Evolutionary conservation across 768 basidiomycete species (phyloP).

Genomic region (Boletus bicolor): DNA sequence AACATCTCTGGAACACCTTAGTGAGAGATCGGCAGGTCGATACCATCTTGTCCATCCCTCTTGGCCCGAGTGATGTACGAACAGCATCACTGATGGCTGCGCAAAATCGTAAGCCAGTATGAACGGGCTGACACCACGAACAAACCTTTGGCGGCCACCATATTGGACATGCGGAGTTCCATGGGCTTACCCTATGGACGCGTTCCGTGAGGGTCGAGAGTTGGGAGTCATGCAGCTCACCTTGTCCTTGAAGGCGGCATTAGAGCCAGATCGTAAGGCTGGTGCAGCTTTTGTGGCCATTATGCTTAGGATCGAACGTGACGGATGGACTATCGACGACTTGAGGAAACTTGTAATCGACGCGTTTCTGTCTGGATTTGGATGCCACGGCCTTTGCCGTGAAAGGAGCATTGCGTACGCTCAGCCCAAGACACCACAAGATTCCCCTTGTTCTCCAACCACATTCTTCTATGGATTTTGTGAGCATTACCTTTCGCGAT

Average conservation of each 20-base stretch:
- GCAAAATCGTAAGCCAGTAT: conserved; percentile 6
- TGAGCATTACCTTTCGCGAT: conserved; percentile 17
- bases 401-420: conserved; percentile 29
- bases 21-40: conserved; percentile 21
- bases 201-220: conserved; percentile 21
- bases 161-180: conserved; percentile 95
- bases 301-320: conserved; percentile 10
- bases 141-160: conserved; percentile 96
- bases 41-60: conserved; percentile 99
- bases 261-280: conserved; percentile 46
- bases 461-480: conserved; percentile 37
- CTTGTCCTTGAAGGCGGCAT: conserved; percentile 87
- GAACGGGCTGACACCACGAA: not conserved
- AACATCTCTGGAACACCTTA: conserved; percentile 4
- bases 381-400: conserved; percentile 29
- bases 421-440: not conserved
- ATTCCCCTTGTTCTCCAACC: conserved; percentile 21
- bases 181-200: conserved; percentile 86
- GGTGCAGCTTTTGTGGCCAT: conserved; percentile 30
- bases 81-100: conserved; percentile 97
- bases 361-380: conserved; percentile 26
- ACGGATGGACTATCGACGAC: conserved; percentile 11
- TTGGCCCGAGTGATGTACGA: conserved; percentile 91
- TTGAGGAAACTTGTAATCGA: conserved; percentile 12
- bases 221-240: conserved; percentile 32